These are phyloP conservation scores for Picocystis salinarum DNA, from an alignment of 139 green algal species.

Conservation along the genomic window DNA sequence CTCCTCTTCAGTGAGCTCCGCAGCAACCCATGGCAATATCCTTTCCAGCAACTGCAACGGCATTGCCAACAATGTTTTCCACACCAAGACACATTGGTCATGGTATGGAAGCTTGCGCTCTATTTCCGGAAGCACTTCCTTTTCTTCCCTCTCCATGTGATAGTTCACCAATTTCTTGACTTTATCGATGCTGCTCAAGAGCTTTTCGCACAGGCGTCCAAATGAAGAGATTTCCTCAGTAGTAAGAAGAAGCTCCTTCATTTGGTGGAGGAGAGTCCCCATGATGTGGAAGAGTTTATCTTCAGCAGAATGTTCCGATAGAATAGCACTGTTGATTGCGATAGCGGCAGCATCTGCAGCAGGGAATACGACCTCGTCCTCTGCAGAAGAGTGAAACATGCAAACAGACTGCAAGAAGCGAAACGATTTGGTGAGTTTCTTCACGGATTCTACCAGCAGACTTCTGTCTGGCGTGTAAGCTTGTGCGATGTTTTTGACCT, in stretches of 20 bases:
- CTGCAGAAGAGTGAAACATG: slow-evolving; percentile 62
- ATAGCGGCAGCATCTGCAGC: slow-evolving; percentile 28
- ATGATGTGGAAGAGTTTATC: too few species aligned
- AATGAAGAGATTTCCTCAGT: too few species aligned
- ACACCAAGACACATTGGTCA: slow-evolving; percentile 76
- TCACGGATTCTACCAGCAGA: slow-evolving; percentile 2
- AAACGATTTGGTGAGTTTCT: slow-evolving; percentile 39
- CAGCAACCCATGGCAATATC: slow-evolving; percentile 71
- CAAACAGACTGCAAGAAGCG: slow-evolving; percentile 74
- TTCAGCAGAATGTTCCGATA: too few species aligned
- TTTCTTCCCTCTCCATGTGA: slow-evolving; percentile 56
- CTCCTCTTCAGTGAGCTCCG: slow-evolving; percentile 35
- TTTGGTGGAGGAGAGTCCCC: too few species aligned
- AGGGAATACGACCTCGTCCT: slow-evolving; percentile 79
- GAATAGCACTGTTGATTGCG: too few species aligned
- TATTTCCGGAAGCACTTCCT: slow-evolving; percentile 61
- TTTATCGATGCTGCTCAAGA: too few species aligned
- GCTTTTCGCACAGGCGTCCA: too few species aligned
- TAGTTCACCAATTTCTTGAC: slow-evolving; percentile 1
- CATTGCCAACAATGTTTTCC: slow-evolving; percentile 71
- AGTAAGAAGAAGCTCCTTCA: too few species aligned
- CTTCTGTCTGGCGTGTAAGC: slow-evolving; percentile 17
- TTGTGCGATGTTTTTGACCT: slow-evolving; percentile 23
- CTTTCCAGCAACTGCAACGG: slow-evolving; percentile 79
- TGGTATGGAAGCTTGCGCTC: slow-evolving; percentile 27